phyloP scores from a whole-genome alignment of 306 rosid genomes.

The Boehmeria nivea region DNA sequence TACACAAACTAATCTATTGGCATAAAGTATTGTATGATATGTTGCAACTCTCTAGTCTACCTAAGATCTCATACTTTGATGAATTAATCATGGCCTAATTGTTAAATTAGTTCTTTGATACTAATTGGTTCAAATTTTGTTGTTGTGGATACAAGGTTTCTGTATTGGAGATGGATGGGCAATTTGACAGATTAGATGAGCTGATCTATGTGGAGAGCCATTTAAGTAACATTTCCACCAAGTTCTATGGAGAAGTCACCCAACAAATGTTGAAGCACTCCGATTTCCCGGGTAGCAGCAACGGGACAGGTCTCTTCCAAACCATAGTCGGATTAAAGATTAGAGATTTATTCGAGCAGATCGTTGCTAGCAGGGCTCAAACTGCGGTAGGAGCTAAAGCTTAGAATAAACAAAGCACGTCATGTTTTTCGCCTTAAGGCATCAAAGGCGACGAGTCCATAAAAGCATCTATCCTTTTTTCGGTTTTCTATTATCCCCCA shows the following conservation, averaged over 20 bases:
- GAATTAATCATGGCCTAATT: too few relatives aligned
- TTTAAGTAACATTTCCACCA: conserved; percentile 78
- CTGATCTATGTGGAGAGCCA: conserved; percentile 95
- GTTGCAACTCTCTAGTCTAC: too few relatives aligned
- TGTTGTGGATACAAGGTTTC: conserved; percentile 56
- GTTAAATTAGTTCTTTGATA: too few relatives aligned
- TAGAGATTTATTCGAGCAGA: conserved; percentile 81
- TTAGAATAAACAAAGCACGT: conserved; percentile 14
- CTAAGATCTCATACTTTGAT: too few relatives aligned
- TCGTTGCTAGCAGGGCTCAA: conserved; percentile 49
- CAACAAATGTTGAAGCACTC: conserved; percentile 98
- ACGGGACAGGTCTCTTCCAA: conserved; percentile 96
- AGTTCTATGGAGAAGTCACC: conserved; percentile 96
- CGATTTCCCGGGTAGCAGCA: conserved; percentile 96
- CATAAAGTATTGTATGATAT: too few relatives aligned
- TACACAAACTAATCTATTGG: too few relatives aligned
- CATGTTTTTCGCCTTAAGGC: not conserved
- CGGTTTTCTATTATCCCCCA: not conserved
- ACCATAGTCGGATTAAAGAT: conserved; percentile 92
- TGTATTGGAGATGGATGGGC: conserved; percentile 95
- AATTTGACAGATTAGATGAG: conserved; percentile 97
- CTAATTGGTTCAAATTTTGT: not conserved
- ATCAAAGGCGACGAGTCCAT: not conserved
- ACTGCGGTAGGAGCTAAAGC: conserved; percentile 61
- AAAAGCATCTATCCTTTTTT: not conserved